These are phyloP conservation scores for Colletotrichum karsti DNA, from an alignment of 2,329 filamentous ascomycete species.

Conservation along the genomic window DNA sequence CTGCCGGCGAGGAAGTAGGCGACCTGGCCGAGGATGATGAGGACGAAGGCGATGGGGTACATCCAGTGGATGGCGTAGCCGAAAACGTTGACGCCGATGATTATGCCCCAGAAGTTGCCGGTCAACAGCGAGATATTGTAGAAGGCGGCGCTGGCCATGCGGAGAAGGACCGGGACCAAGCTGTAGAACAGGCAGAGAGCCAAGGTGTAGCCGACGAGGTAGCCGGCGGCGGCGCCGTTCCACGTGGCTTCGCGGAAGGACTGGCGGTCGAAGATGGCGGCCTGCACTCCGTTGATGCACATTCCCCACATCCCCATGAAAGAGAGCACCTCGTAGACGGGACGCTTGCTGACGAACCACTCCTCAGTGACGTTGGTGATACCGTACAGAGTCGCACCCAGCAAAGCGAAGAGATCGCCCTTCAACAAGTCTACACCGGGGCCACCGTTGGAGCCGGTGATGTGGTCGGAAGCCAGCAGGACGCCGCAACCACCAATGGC, in stretches of 20 bases:
- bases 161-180: constrained; percentile 85
- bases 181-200: constrained; percentile 87
- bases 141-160: constrained; percentile 90
- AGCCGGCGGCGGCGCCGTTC: constrained; percentile 77
- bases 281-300: constrained; percentile 90
- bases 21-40: constrained; percentile 86
- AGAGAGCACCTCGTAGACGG: constrained; percentile 91
- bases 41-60: constrained; percentile 94
- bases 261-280: constrained; percentile 87
- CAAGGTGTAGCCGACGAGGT: constrained; percentile 89
- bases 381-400: constrained; percentile 92
- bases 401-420: constrained; percentile 90
- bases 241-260: constrained; percentile 73
- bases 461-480: constrained; percentile 86
- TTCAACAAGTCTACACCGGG: constrained; percentile 78
- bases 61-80: constrained; percentile 82
- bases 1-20: constrained; percentile 88
- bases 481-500: constrained; percentile 92
- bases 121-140: constrained; percentile 96
- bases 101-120: constrained; percentile 95
- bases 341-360: constrained; percentile 87
- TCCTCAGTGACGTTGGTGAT: constrained; percentile 92
- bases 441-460: constrained; percentile 79
- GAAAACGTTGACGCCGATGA: constrained; percentile 91
- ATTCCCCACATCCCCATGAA: constrained; percentile 90